Base-by-base conservation (phyloP, 148 eudicot species). In the Chenopodium quinoa region DNA sequence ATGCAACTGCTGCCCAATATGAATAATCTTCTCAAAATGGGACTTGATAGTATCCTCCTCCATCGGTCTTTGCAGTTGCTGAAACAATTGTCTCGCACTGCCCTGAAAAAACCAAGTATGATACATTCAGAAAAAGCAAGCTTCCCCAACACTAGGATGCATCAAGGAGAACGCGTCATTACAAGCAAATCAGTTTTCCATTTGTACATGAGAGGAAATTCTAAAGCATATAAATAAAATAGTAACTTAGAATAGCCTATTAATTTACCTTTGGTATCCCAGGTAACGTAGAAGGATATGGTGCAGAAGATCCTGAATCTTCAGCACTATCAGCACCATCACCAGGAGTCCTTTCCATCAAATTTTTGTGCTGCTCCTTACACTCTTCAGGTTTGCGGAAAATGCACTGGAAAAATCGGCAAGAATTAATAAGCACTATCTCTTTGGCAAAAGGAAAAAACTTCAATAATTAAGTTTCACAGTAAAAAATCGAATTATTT, bases 281-380 rank as follows among this genome's bases (percentile, higher is more conserved):
- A 40, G 98, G 98, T 82, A 96, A 89, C 73, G 95, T 93, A 75
- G 98, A 92, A 29, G 91, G 92, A 82, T 93, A 96, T 70, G 95
- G 93, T 81, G 92, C 98, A 84, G 94, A 92, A 85, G 97, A 89
- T 82, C 95, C 95, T 75, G 99, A 96, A 89, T 93, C 95, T 60
- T 96, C 98, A 78, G 98, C 98, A 86, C 93, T 91, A 82, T 93
- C 99, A 66, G 95, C 95, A 54, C 99, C 95, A 89, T 96, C 99
- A 80, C 95, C 95, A 80, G 91, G 78, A 79, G 90, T 89, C 83
- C 83, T 89, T 77, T 92, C 96, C 91, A 96, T 89, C 81, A 93
- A 87, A 79, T 66, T 58, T 71, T 86, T 89, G 83, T 96, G 98
- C 56, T 90, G 95, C 84, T 93, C 98, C 86, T 90, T 93, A 88